Conservation (phyloP, 257 asterid genomes). For the Misopates orontium region DNA sequence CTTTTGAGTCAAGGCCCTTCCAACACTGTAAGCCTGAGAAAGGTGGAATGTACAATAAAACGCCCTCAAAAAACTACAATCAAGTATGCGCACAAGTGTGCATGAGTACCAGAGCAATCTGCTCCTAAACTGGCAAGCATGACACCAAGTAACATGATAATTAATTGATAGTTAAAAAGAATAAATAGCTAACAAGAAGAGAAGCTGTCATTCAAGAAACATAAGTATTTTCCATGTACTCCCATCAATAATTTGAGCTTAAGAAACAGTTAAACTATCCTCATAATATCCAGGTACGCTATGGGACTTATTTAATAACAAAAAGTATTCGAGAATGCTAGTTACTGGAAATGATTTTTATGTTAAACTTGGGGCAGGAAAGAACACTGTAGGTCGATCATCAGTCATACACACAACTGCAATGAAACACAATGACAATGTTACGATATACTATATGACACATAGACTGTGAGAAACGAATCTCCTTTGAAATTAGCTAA, state of each 20-base stretch:
- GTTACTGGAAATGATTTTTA: background rate
- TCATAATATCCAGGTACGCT: constrained; percentile 6
- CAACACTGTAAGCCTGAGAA: constrained; percentile 87
- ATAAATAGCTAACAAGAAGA: background rate
- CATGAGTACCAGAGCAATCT: background rate
- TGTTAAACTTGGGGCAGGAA: background rate
- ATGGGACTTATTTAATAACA: background rate
- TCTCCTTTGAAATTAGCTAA: background rate
- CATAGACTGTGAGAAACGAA: background rate
- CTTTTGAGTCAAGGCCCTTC: constrained; percentile 96
- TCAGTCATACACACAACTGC: background rate
- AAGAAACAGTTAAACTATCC: constrained; percentile 7
- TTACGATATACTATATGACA: background rate
- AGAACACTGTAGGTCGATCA: background rate
- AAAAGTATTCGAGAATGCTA: background rate
- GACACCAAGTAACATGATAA: background rate
- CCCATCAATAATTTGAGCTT: background rate
- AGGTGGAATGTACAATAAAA: constrained; percentile 19
- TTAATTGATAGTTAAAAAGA: constrained; percentile 1
- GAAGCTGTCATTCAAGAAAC: background rate
- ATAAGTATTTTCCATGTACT: constrained; percentile 4
- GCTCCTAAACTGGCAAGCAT: constrained; percentile 7
- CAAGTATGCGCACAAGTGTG: background rate
- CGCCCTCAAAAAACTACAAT: constrained; percentile 15
- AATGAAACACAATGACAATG: background rate